These are phyloP conservation scores for Eutypella sp. DNA, from an alignment of 2,329 filamentous ascomycete species.

Conservation along the genomic window DNA sequence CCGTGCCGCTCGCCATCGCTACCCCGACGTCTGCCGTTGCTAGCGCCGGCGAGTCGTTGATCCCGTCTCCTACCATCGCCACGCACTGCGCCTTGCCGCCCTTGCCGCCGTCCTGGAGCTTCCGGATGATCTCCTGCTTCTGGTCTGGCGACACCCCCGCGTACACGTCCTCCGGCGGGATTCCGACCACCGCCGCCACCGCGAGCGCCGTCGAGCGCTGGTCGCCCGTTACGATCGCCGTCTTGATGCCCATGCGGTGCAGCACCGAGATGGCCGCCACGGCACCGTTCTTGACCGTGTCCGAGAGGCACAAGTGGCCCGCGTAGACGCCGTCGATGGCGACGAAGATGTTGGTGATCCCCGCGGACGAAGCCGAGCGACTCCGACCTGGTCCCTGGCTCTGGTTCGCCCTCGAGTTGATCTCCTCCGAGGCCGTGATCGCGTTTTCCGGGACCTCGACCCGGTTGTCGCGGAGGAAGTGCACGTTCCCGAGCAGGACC, in stretches of 20 bases:
- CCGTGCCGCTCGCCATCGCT: slow-evolving; percentile 85
- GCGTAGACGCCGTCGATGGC: slow-evolving; percentile 79
- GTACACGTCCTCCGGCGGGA: slow-evolving; percentile 68
- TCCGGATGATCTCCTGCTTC: slow-evolving; percentile 79
- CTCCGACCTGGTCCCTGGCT: no score
- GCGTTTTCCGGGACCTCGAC: slow-evolving; percentile 62
- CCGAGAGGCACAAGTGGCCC: slow-evolving; percentile 77
- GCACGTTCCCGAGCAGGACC: slow-evolving; percentile 78
- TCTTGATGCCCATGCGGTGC: slow-evolving; percentile 77
- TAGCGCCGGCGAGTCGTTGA: slow-evolving; percentile 95
- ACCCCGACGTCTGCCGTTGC: slow-evolving; percentile 92
- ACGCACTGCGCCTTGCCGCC: slow-evolving; percentile 66
- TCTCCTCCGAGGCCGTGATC: slow-evolving; percentile 57
- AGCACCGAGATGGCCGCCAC: slow-evolving; percentile 76
- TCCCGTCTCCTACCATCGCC: slow-evolving; percentile 96
- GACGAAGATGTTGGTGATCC: slow-evolving; percentile 86
- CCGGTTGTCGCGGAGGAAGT: slow-evolving; percentile 67
- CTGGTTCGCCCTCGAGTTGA: slow-evolving; percentile 44
- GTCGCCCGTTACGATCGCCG: slow-evolving; percentile 91
- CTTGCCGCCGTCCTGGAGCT: no score
- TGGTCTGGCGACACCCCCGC: slow-evolving; percentile 87
- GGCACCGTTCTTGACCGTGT: slow-evolving; percentile 87
- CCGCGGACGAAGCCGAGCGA: slow-evolving; percentile 50
- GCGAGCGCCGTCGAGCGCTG: slow-evolving; percentile 77
- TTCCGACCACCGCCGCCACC: slow-evolving; percentile 78